Evolutionary conservation across 2,329 filamentous ascomycete species (phyloP).

Genomic region (Alternaria sp.): DNA sequence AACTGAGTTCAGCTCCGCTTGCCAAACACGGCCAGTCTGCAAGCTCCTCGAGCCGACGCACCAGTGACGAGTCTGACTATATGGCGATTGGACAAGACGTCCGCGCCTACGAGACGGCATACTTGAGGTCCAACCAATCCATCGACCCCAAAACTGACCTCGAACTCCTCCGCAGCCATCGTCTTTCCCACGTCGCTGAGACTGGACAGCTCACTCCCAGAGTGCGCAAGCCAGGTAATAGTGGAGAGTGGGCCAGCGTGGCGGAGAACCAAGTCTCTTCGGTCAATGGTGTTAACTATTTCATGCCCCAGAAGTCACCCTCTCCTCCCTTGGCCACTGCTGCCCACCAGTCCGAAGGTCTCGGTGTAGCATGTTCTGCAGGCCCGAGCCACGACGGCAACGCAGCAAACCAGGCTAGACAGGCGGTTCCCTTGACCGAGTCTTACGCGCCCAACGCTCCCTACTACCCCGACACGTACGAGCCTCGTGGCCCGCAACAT

Average conservation of each 20-base stretch:
- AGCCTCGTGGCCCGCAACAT: constrained; percentile 50
- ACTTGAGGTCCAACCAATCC: constrained; percentile 42
- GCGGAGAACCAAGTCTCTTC: constrained; percentile 44
- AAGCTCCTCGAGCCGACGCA: constrained; percentile 44
- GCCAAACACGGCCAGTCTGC: constrained; percentile 31
- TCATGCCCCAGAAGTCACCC: constrained; percentile 49
- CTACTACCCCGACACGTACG: constrained; percentile 48
- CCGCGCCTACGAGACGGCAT: constrained; percentile 47
- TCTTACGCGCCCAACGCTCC: constrained; percentile 48
- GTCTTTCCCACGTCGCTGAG: constrained; percentile 60
- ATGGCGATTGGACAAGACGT: constrained; percentile 39
- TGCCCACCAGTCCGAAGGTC: constrained; percentile 27
- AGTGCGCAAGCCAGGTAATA: constrained; percentile 49
- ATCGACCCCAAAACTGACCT: constrained; percentile 49
- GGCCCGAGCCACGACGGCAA: constrained; percentile 36
- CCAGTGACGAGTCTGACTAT: constrained; percentile 51
- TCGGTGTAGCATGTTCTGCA: constrained; percentile 17
- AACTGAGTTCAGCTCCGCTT: constrained; percentile 29
- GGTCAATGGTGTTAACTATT: constrained; percentile 51
- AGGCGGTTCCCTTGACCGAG: constrained; percentile 49
- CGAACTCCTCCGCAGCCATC: constrained; percentile 57
- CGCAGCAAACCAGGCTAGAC: constrained; percentile 38
- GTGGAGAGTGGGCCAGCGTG: constrained; percentile 51
- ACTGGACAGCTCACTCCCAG: constrained; percentile 58
- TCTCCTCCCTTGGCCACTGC: constrained; percentile 44